phyloP scores from a whole-genome alignment of 1,284 basidiomycete species.

The Phellopilus nigrolimitatus region DNA sequence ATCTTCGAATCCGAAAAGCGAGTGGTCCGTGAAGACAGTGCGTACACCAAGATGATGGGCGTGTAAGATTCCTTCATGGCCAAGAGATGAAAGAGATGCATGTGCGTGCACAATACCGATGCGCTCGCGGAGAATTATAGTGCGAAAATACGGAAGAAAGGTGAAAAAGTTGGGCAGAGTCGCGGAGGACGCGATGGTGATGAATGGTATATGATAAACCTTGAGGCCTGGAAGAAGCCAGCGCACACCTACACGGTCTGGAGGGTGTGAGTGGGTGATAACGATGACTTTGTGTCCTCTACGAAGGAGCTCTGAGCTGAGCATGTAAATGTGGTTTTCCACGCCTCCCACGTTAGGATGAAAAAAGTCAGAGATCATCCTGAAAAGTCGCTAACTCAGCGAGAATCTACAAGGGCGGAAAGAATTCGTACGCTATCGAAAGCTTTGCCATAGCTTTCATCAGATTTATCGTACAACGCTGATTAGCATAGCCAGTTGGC shows the following conservation, averaged over 20 bases:
- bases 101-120: constrained; percentile 92
- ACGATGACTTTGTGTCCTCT: constrained; percentile 91
- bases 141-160: constrained; percentile 86
- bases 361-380: constrained; percentile 98
- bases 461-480: too few relatives aligned
- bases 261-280: constrained; percentile 88
- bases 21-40: constrained; percentile 96
- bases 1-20: constrained; percentile 93
- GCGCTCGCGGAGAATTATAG: constrained; percentile 83
- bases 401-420: background rate
- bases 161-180: constrained; percentile 94
- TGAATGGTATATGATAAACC: constrained; percentile 91
- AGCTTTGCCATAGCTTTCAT: constrained; percentile 5
- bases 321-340: constrained; percentile 94
- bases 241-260: constrained; percentile 82
- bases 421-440: constrained; percentile 15
- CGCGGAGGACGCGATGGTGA: constrained; percentile 83
- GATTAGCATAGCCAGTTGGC: too few relatives aligned
- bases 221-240: constrained; percentile 86
- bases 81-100: constrained; percentile 84
- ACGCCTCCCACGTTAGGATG: constrained; percentile 94
- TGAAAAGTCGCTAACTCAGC: too few relatives aligned
- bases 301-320: constrained; percentile 78
- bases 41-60: constrained; percentile 79
- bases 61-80: constrained; percentile 90